Base-by-base conservation (phyloP, 345 rosid species). In the Salix viminalis region DNA sequence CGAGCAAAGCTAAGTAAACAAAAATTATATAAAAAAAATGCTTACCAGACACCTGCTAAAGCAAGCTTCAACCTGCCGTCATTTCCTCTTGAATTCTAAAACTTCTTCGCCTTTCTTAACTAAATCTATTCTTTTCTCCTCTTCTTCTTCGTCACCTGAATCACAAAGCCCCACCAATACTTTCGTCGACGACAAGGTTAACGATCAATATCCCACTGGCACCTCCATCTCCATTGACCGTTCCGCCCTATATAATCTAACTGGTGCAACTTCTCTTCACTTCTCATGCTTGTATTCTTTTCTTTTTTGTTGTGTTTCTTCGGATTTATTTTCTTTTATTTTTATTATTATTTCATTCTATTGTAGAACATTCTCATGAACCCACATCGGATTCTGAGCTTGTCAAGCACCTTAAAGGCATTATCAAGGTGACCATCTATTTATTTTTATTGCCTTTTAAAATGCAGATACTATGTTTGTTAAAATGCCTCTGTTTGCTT, bases 341-440 rank as follows among this genome's bases (percentile, higher is more conserved):
- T 70, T 71, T 19, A 16, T n/a, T 9, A 46, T 6, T 19, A 3
- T 71, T 67, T 3, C 39, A 42, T 12, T 19, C 10, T 61, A 48
- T 72, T 72, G 71, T 72, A 90, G 97, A 85, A 75, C 96, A 90
- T 84, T 90, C 92, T 70, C 97, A 90, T 78, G 91, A 82, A 61
- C 83, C 81, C 46, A 68, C 75, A 19, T 58, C 85, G 44, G 97
- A 87, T 30, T 86, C 97, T 4, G 98, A 90, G 85, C 97, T 95
- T 64, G 92, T 87, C 76, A 93, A 93, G 83, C 96, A 93, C 83
- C 97, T 95, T 82, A 91, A 90, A 81, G 92, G 94, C 64, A 84
- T 91, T 77, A 95, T 91, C 80, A 95, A 91, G 97, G 99, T 95
- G 71, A 44, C n/a, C 26, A 4, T 1, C 10, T 34, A 3, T 46